These are phyloP conservation scores for Coleophoma crateriformis DNA, from an alignment of 2,329 filamentous ascomycete genomes.

Conservation along the genomic window DNA sequence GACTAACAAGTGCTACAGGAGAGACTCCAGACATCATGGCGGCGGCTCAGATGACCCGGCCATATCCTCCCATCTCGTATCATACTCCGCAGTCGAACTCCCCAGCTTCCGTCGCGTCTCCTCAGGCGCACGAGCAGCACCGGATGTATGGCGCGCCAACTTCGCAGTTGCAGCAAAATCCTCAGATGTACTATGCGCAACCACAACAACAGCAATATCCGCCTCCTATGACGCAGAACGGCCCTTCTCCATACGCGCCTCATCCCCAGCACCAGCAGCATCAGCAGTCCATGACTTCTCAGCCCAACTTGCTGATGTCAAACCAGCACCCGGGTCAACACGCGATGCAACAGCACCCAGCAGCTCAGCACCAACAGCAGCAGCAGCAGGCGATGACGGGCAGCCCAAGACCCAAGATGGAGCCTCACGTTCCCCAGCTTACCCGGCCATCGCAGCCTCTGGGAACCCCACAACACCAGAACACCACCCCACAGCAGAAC, in stretches of 20 bases:
- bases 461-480: conserved; percentile 34
- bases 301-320: conserved; percentile 63
- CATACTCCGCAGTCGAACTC: conserved; percentile 95
- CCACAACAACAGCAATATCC: conserved; percentile 54
- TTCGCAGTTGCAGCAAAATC: conserved; percentile 74
- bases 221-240: conserved; percentile 59
- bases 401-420: conserved; percentile 59
- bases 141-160: conserved; percentile 77
- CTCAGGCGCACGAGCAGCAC: conserved; percentile 83
- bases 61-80: conserved; percentile 83
- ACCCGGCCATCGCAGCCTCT: conserved; percentile 50
- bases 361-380: conserved; percentile 48
- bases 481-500: conserved; percentile 38
- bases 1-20: conserved; percentile 24
- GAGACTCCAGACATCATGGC: conserved; percentile 65
- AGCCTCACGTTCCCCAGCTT: conserved; percentile 56
- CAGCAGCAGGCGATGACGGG: conserved; percentile 53
- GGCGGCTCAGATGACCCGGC: conserved; percentile 60
- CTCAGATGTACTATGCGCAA: conserved; percentile 64
- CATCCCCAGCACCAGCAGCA: conserved; percentile 45
- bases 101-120: conserved; percentile 86
- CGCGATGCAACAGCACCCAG: conserved; percentile 53
- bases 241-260: conserved; percentile 55
- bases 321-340: conserved; percentile 45
- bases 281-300: conserved; percentile 56